Evolutionary conservation across 179 eudicot genomes (phyloP), one percentile per base, ranked within the genome.

Genomic region (Sideroxylon spinosum): DNA sequence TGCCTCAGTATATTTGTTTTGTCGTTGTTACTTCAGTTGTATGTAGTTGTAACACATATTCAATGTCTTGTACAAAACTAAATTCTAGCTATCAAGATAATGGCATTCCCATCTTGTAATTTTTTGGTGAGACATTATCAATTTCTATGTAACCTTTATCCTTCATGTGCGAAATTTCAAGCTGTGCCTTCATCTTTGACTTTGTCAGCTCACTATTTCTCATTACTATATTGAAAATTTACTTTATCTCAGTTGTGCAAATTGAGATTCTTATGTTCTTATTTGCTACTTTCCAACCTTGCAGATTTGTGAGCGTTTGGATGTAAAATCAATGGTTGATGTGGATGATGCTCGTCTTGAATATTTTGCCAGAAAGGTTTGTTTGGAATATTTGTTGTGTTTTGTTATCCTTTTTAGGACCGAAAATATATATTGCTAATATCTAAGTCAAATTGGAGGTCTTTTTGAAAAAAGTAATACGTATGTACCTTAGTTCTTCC

Each of bases 301-400:
- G 82, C 88, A 95, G 99, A 86, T 94, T 65, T 96, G 90, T 78
- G 92, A 96, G 85, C 97, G 97, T 59, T 91, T 94, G 79, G 91
- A 88, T 82, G 75, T 86, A 49, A 88, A 89, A 78, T 90, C 99
- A 17, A 80, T 86, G 49, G 81, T 59, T 23, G 92, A 92, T 62
- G 97, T 81, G 20, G 99, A 94, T 80, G 91, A 91, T 86, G 92
- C 90, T 79, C 97, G 98, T 67, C 83, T 96, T 71, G 86, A 91
- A 76, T 92, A 89, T 78, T 96, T 96, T 75, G 53, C 78, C 44
- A 84, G 90, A 68, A 96, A 94, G 98, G 99, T 96, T 48, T 77
- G 90, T 22, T 13, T 55, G 57, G 49, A 50, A 9, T 28, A 75
- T 71, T 69, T 53, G 28, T 56, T 49, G 6, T 37, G 63, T 14